Evolutionary conservation across 768 basidiomycete species (phyloP), one percentile per base, ranked within the genome.

Genomic region (Boletellus sp.): DNA sequence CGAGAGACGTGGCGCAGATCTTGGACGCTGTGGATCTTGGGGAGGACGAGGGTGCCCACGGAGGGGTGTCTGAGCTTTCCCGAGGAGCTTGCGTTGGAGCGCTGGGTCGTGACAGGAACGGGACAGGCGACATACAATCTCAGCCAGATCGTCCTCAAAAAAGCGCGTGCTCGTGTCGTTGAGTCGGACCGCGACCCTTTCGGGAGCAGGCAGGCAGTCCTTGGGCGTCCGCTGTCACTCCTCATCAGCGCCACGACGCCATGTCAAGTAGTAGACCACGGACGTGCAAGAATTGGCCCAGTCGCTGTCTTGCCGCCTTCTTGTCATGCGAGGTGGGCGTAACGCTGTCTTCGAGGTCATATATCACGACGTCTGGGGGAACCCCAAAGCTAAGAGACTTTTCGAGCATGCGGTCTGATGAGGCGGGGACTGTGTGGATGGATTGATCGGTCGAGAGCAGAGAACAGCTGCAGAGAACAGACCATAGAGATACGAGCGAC

Each of bases 261-360:
- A 45, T 20, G 42, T 20, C 37, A 48, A 49, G 39, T 47, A 24
- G 22, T 23, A 47, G 45, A 44, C 48, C 13, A 58, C 75, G 59
- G 63, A 81, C 89, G 38, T 68, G 62, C 24, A 87, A 68, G 60
- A 87, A 92, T 8, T 70, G 67, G 32, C 67, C 64, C 5, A 89
- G 70, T 8, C 80, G 72, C 7, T 62, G 61, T 50, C 89, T 74
- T 0, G 89, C 86, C 45, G 74, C 67, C 19, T 69, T 68, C 64
- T 90, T 89, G 50, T 83, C 81, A 23, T 71, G 68, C 26, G 66
- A 57, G 5, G 72, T 71, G 4, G 86, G 85, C 4, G 90, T 72
- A 0, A 94, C 81, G 52, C 87, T 87, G 65, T 95, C 93, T 65
- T 94, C 93, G 12, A 95, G 74, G 71, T 95, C 93, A 60, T 92